These are phyloP conservation scores for Globisporangium emineosum DNA, from an alignment of 352 stramenopile species.

Conservation along the genomic window DNA sequence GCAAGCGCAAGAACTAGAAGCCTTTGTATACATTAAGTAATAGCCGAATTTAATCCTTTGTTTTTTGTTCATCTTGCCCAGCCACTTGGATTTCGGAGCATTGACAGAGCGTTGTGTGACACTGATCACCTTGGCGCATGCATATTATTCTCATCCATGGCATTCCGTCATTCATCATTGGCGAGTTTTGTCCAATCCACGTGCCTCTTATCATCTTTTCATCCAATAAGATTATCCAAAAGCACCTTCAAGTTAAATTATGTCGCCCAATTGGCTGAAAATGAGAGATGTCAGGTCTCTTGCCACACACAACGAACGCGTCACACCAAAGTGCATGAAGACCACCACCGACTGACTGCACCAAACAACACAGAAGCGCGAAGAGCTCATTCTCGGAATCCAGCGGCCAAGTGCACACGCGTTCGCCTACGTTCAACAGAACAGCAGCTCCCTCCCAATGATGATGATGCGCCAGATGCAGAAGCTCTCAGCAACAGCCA, in stretches of 20 bases:
- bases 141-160: not conserved
- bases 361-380: not conserved
- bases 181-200: conserved; percentile 7
- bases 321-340: conserved; percentile 12
- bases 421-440: not conserved
- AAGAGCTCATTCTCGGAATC: conserved; percentile 16
- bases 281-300: not conserved
- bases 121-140: not conserved
- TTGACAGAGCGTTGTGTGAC: not conserved
- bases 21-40: conserved; percentile 20
- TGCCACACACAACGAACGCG: not conserved
- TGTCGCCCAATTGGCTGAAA: conserved; percentile 8
- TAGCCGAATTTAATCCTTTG: conserved; percentile 11
- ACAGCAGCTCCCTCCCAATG: not conserved
- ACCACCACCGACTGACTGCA: not conserved
- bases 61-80: not conserved
- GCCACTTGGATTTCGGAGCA: not conserved
- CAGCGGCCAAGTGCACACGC: not conserved
- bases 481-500: not conserved
- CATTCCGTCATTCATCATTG: not conserved
- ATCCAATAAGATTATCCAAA: not conserved
- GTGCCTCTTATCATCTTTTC: not conserved
- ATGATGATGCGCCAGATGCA: conserved; percentile 18
- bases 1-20: conserved; percentile 72
- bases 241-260: conserved; percentile 12